A percentile compares a stretch with the other conserved stretches of the same genome.
Conservation (phyloP, 2,329 filamentous ascomycete genomes). For the Exophiala calicioides region DNA sequence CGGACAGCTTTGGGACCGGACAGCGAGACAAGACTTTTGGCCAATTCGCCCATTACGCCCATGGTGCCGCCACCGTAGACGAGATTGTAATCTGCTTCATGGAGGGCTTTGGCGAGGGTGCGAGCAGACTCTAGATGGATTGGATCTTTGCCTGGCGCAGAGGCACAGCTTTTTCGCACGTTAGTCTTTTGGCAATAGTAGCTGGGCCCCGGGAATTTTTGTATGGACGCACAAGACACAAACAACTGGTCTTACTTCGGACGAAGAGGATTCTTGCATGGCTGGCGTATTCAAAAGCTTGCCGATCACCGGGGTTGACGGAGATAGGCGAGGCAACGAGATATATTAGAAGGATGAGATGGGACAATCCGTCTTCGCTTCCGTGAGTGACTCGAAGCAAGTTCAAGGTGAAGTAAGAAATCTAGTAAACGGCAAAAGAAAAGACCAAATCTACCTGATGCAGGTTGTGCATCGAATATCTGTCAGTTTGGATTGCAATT, state of each 20-base stretch:
- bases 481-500: background rate
- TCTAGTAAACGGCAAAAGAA: too few relatives aligned
- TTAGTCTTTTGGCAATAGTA: constrained; percentile 24
- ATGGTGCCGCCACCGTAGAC: constrained; percentile 95
- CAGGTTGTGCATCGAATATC: too few relatives aligned
- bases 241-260: constrained; percentile 62
- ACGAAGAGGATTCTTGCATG: constrained; percentile 69
- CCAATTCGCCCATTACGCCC: constrained; percentile 93
- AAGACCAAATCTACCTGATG: too few relatives aligned
- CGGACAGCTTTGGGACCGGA: constrained; percentile 80
- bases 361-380: too few relatives aligned
- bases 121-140: constrained; percentile 77
- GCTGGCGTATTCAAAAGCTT: constrained; percentile 2
- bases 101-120: constrained; percentile 70
- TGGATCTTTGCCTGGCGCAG: constrained; percentile 70
- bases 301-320: too few relatives aligned
- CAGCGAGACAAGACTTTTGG: constrained; percentile 79
- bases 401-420: too few relatives aligned
- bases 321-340: too few relatives aligned
- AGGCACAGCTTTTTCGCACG: constrained; percentile 67
- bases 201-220: background rate
- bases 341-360: too few relatives aligned
- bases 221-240: constrained; percentile 72
- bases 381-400: too few relatives aligned
- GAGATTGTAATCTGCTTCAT: constrained; percentile 73